A percentile compares a stretch with the other conserved stretches of the same genome.
Conservation (phyloP, 2,329 filamentous ascomycete genomes). For the Chaetomium strumarium region DNA sequence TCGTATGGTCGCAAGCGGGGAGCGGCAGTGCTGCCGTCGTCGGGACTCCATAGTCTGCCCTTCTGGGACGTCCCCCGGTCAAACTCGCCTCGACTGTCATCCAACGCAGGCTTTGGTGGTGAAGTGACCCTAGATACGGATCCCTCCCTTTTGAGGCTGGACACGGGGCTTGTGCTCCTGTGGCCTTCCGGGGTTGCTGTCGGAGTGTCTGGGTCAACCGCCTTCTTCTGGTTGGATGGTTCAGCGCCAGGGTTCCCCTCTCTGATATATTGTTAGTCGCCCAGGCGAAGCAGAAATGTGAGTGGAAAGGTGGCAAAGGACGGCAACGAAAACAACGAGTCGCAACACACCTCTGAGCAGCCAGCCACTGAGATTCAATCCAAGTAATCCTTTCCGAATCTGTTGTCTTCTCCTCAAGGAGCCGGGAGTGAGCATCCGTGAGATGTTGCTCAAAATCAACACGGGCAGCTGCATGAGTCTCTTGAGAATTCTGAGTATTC, state of each 20-base stretch:
- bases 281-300: not conserved
- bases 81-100: conserved; percentile 10
- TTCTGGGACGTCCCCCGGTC: conserved; percentile 16
- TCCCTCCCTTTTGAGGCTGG: conserved; percentile 16
- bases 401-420: conserved; percentile 8
- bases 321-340: not conserved
- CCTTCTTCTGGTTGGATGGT: conserved; percentile 4
- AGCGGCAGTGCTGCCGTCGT: conserved; percentile 10
- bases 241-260: conserved; percentile 1
- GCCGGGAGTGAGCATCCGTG: conserved; percentile 2
- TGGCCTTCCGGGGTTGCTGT: not conserved
- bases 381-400: conserved; percentile 10
- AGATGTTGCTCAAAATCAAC: conserved; percentile 11
- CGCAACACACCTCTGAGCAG: conserved; percentile 14
- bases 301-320: not conserved
- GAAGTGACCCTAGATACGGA: conserved; percentile 17
- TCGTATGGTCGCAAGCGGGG: conserved; percentile 15
- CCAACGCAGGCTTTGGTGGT: conserved; percentile 15
- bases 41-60: conserved; percentile 20
- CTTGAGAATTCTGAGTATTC: not conserved
- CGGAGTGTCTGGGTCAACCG: not conserved
- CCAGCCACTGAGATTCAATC: conserved; percentile 10
- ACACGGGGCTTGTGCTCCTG: conserved; percentile 12
- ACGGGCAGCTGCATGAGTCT: not conserved
- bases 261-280: conserved; percentile 4